Conservation (phyloP, 768 basidiomycete genomes). For the Lactarius akahatsu region DNA sequence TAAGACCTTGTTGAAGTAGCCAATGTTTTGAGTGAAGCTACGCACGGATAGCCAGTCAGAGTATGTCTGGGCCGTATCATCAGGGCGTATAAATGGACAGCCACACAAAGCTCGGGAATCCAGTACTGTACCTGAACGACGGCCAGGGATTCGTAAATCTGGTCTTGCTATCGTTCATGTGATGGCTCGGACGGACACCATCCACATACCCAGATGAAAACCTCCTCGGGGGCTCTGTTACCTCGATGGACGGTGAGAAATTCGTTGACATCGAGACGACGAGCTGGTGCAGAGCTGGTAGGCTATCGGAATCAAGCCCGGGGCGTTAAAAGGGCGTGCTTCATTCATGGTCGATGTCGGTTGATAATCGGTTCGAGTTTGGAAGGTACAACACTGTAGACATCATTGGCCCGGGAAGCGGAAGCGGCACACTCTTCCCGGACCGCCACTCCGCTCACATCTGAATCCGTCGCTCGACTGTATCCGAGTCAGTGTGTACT, state of each 20-base stretch:
- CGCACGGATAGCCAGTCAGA: conserved; percentile 23
- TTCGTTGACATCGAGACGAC: background rate
- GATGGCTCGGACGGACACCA: conserved; percentile 25
- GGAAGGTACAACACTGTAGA: no score
- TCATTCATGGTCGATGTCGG: background rate
- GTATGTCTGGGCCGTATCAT: background rate
- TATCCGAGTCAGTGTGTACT: no score
- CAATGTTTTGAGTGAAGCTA: background rate
- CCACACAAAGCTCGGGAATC: background rate
- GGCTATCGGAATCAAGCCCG: background rate
- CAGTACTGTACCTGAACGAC: conserved; percentile 26
- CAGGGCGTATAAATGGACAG: background rate
- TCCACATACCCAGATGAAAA: conserved; percentile 21
- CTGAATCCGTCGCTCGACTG: no score
- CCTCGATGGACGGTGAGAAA: conserved; percentile 12
- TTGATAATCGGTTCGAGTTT: background rate
- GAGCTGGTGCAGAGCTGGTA: background rate
- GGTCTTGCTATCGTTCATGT: conserved; percentile 23
- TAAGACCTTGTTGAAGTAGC: background rate
- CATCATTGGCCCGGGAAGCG: no score
- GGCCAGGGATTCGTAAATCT: conserved; percentile 28
- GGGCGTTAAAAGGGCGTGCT: background rate
- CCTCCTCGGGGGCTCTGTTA: conserved; percentile 21
- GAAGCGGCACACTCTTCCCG: background rate
- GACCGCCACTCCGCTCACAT: background rate